phyloP scores from a whole-genome alignment of 805 yeast genomes.

The Ogataea haglerorum region DNA sequence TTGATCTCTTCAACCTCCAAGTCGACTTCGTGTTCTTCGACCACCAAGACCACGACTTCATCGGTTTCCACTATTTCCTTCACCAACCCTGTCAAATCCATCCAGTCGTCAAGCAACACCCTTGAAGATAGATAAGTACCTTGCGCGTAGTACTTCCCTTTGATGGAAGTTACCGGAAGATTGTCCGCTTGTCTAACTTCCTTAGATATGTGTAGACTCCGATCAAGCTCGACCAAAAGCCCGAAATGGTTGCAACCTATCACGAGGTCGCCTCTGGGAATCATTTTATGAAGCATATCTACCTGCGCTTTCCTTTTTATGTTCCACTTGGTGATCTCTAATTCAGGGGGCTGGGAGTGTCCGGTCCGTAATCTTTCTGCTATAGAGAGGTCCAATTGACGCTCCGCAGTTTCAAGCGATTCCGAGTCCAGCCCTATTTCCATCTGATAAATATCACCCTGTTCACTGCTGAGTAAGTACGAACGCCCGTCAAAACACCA shows the following conservation, averaged over 20 bases:
- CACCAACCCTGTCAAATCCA: constrained; percentile 3
- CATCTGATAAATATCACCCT: constrained; percentile 8
- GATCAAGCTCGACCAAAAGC: background rate
- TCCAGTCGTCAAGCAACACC: background rate
- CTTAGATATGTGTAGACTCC: background rate
- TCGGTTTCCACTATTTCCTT: constrained; percentile 1
- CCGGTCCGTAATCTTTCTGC: constrained; percentile 10
- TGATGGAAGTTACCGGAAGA: constrained; percentile 2
- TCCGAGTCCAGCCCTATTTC: constrained; percentile 1
- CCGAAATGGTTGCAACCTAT: constrained; percentile 8
- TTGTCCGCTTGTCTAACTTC: background rate
- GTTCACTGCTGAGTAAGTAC: constrained; percentile 7
- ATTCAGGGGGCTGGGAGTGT: constrained; percentile 1
- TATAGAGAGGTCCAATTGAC: constrained; percentile 7
- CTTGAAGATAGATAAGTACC: constrained; percentile 3
- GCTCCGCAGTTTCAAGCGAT: constrained; percentile 5
- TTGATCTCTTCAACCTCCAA: constrained; percentile 5
- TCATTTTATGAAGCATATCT: constrained; percentile 3
- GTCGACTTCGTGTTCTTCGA: constrained; percentile 5
- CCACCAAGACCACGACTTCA: background rate
- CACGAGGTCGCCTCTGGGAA: background rate
- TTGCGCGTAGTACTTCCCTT: background rate
- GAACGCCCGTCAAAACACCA: constrained; percentile 2
- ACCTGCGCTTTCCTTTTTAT: constrained; percentile 1
- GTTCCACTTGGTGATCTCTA: constrained; percentile 11